Evolutionary conservation across 2,329 filamentous ascomycete species (phyloP), one percentile per base, ranked within the genome.

Genomic region (Cladophialophora yegresii): DNA sequence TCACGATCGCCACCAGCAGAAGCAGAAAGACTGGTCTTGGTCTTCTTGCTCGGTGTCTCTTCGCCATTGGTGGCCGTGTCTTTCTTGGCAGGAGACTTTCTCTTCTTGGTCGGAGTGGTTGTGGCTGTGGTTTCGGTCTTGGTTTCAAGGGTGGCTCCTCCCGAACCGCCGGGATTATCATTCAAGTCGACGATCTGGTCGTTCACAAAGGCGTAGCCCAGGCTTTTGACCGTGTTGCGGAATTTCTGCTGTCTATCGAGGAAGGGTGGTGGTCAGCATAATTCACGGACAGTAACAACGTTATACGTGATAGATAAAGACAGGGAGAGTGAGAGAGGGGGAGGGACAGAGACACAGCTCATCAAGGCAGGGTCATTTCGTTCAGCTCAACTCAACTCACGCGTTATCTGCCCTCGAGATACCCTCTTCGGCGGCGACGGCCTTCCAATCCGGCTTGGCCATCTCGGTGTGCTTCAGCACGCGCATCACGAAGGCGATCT

Each of bases 21-120:
- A 50, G 20, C 47, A 13, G 47, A 13, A 20, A 23, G 2, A 16
- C 20, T 26, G 3, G 23, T 28, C 47, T 50, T 50, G 5, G 47
- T 4, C 22, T 50, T 50, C 28, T 54, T 54, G 51, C 51, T 54
- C 12, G 47, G 47, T 4, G 9, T 50, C 47, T 50, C 23, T 26
- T 6, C 36, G n/a, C 47, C 47, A 20, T 13, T 10, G 22, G 22
- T 16, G 20, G 4, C 36, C 16, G n/a, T n/a, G 13, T 9, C 47
- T 26, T 50, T 50, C 47, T 50, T 50, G 47, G 47, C 13, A 22
- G 47, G 47, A 9, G 47, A 50, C 47, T 50, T 50, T 28, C 47
- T 26, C 47, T 50, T 50, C 47, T 26, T 50, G 47, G 20, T 26
- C n/a, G 36, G 36, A 43, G 36, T 43, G 16, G 36, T 43, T 16